Percentiles rank a stretch among this genome's conserved stretches.
These are phyloP conservation scores for Stemphylium lycopersici DNA, from an alignment of 2,329 filamentous ascomycete genomes.

Conservation along the genomic window DNA sequence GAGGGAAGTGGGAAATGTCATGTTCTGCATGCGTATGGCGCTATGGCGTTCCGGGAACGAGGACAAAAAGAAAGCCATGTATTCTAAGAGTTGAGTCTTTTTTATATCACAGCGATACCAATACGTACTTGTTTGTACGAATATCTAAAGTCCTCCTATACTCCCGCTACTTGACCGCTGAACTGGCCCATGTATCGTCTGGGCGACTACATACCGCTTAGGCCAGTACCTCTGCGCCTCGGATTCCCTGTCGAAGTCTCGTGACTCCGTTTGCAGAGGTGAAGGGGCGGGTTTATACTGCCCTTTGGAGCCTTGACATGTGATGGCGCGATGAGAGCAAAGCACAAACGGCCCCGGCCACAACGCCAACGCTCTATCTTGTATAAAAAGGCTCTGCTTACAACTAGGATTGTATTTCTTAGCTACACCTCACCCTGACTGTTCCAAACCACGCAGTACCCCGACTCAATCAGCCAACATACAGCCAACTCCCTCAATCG, in stretches of 20 bases:
- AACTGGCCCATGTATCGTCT: background rate
- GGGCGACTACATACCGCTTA: conserved; percentile 5
- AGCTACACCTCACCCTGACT: background rate
- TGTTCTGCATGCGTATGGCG: conserved; percentile 28
- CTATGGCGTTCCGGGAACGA: conserved; percentile 29
- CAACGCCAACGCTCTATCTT: background rate
- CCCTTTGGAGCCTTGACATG: no score
- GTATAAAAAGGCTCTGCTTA: no score
- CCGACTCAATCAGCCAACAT: background rate
- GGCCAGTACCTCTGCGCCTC: background rate
- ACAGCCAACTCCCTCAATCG: conserved; percentile 5
- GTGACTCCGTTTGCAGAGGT: no score
- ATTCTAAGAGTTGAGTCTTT: conserved; percentile 4
- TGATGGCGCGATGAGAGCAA: no score
- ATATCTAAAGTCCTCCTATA: background rate
- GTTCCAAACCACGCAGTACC: background rate
- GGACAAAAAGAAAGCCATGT: conserved; percentile 18
- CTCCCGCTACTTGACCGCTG: background rate
- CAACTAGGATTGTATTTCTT: background rate
- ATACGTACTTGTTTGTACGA: conserved; percentile 3
- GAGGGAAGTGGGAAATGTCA: background rate
- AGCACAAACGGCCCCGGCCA: background rate
- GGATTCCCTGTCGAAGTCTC: background rate
- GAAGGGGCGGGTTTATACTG: no score
- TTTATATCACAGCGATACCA: conserved; percentile 22